Percentiles rank a stretch among this genome's conserved stretches.
Evolutionary conservation across 2,329 filamentous ascomycete genomes (phyloP).

Genomic region (Colletotrichum musicola): DNA sequence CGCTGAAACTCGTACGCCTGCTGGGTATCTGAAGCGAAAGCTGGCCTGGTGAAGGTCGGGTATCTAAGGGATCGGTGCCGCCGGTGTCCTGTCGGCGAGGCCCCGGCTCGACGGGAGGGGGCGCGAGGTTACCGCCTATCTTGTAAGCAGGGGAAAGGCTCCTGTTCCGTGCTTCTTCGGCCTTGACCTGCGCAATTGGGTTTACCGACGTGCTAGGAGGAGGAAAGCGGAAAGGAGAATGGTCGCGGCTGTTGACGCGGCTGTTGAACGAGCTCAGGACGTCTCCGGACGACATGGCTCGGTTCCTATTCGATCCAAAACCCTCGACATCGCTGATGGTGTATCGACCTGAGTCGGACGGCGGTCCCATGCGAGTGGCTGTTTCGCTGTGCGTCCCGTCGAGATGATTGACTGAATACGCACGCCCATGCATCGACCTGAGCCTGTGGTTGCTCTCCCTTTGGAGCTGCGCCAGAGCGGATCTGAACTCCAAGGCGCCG

Average conservation of each 20-base stretch:
- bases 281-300: slow-evolving; percentile 63
- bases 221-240: slow-evolving; percentile 33
- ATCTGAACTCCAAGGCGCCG: slow-evolving; percentile 92
- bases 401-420: slow-evolving; percentile 54
- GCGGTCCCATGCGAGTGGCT: slow-evolving; percentile 21
- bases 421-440: slow-evolving; percentile 75
- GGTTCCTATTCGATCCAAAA: slow-evolving; percentile 47
- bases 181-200: slow-evolving; percentile 30
- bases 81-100: slow-evolving; percentile 26
- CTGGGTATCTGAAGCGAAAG: slow-evolving; percentile 63
- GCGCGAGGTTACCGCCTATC: slow-evolving; percentile 56
- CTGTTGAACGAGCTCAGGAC: slow-evolving; percentile 43
- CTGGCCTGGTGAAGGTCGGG: slow-evolving; percentile 32
- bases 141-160: slow-evolving; percentile 50
- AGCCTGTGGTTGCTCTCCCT: slow-evolving; percentile 82
- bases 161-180: slow-evolving; percentile 42
- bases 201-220: slow-evolving; percentile 16
- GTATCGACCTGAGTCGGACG: slow-evolving; percentile 31
- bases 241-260: slow-evolving; percentile 11
- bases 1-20: slow-evolving; percentile 56
- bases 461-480: slow-evolving; percentile 88
- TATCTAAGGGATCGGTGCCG: slow-evolving; percentile 13
- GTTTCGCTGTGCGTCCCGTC: slow-evolving; percentile 33
- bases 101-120: slow-evolving; percentile 49
- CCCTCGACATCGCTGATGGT: slow-evolving; percentile 36